Evolutionary conservation across 768 basidiomycete genomes (phyloP).

Genomic region (Lactarius psammicola): DNA sequence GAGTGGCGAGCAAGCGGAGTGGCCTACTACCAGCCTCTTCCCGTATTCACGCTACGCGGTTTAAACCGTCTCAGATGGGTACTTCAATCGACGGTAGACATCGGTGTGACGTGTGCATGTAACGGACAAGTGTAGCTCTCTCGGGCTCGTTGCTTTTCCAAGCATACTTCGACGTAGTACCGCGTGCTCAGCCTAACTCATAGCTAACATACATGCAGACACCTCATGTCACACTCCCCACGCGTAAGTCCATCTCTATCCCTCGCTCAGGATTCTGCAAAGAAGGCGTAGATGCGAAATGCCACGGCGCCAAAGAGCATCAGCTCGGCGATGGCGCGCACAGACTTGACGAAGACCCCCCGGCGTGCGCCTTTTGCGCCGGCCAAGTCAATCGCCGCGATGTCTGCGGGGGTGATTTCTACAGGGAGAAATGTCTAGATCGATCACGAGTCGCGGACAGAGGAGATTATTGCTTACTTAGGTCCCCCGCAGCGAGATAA

Average conservation of each 20-base stretch:
- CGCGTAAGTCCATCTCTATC: not conserved
- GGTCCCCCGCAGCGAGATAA: constrained; percentile 65
- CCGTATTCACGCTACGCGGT: not conserved
- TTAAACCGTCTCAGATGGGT: not conserved
- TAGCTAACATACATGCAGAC: not conserved
- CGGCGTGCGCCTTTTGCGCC: constrained; percentile 44
- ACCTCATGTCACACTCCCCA: not conserved
- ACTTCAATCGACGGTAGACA: not conserved
- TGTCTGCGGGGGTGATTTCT: constrained; percentile 38
- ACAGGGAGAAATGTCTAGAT: not conserved
- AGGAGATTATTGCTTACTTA: constrained; percentile 42
- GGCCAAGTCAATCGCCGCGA: constrained; percentile 55
- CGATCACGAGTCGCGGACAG: not conserved
- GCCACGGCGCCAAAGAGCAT: constrained; percentile 18
- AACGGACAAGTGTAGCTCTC: too few relatives aligned
- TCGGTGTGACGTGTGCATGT: not conserved
- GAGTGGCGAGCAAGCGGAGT: not conserved
- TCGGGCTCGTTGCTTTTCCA: not conserved
- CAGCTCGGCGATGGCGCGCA: constrained; percentile 12
- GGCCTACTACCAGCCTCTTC: too few relatives aligned
- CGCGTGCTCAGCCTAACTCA: not conserved
- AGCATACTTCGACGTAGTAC: not conserved
- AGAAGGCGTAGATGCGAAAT: constrained; percentile 18
- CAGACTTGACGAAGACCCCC: not conserved
- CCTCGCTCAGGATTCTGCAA: constrained; percentile 1